These are phyloP conservation scores for Citrus hindsii DNA, from an alignment of 345 rosid species.

Conservation along the genomic window DNA sequence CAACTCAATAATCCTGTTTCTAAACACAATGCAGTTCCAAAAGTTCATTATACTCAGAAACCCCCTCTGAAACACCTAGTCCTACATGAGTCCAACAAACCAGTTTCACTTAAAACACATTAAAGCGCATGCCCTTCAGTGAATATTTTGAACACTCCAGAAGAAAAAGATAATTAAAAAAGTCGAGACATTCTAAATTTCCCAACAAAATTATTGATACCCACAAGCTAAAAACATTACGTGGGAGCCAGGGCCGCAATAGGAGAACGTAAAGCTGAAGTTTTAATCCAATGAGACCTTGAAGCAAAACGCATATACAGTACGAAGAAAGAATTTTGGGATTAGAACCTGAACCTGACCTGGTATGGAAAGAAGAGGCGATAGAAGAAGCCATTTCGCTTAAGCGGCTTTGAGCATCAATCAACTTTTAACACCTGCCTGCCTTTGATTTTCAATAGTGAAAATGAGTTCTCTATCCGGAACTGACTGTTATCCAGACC, in stretches of 20 bases:
- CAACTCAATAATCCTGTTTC: background rate
- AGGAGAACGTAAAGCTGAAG: conserved; percentile 1
- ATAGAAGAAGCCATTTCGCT: conserved; percentile 63
- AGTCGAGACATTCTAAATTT: background rate
- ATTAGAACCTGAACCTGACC: conserved; percentile 29
- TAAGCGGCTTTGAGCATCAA: conserved; percentile 30
- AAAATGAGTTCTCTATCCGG: background rate
- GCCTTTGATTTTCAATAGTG: background rate
- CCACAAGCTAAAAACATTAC: background rate
- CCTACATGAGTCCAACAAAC: background rate
- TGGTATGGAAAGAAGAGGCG: conserved; percentile 53
- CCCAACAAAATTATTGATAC: background rate
- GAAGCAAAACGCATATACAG: background rate
- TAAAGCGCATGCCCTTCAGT: background rate
- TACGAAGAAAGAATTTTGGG: background rate
- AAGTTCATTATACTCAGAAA: background rate
- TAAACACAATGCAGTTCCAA: background rate
- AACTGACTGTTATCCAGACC: background rate
- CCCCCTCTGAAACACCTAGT: background rate
- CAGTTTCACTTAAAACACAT: background rate
- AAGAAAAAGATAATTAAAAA: background rate
- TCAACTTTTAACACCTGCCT: background rate
- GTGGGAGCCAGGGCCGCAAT: background rate
- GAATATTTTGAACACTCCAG: too few species aligned
- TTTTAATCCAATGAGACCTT: background rate